A percentile compares a stretch with the other conserved stretches of the same genome.
Evolutionary conservation across 1,284 basidiomycete species (phyloP).

Genomic region (Leccinum subrobustum): DNA sequence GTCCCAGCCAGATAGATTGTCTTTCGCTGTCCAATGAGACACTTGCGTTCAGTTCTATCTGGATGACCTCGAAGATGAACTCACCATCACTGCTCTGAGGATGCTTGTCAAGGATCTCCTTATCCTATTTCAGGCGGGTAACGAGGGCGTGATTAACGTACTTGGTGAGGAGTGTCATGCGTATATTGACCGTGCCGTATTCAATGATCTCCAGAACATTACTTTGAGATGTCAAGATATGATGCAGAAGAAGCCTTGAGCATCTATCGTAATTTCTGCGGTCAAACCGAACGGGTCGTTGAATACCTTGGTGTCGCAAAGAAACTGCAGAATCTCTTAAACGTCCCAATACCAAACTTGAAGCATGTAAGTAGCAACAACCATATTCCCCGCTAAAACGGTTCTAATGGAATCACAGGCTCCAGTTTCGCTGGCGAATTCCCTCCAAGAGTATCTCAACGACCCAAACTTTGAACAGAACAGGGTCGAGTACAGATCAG

Average conservation of each 20-base stretch:
- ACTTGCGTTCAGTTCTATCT: slow-evolving; percentile 74
- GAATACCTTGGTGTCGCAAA: slow-evolving; percentile 93
- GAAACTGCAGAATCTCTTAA: slow-evolving; percentile 89
- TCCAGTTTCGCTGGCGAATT: slow-evolving; percentile 88
- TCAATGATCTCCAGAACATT: slow-evolving; percentile 71
- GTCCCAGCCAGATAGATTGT: slow-evolving; percentile 11
- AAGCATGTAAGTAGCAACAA: slow-evolving; percentile 70
- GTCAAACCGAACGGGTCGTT: slow-evolving; percentile 91
- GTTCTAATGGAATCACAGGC: slow-evolving; percentile 52
- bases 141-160: slow-evolving; percentile 98
- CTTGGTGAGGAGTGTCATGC: slow-evolving; percentile 54
- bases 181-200: background rate
- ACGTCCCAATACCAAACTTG: slow-evolving; percentile 91
- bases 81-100: slow-evolving; percentile 85
- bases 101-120: slow-evolving; percentile 98
- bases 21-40: background rate
- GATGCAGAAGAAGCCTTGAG: slow-evolving; percentile 86
- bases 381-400: background rate
- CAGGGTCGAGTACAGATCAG: slow-evolving; percentile 86
- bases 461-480: slow-evolving; percentile 97
- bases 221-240: slow-evolving; percentile 96
- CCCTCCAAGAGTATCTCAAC: slow-evolving; percentile 93
- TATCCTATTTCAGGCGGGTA: slow-evolving; percentile 94
- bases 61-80: slow-evolving; percentile 90
- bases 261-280: slow-evolving; percentile 94